Conservation (phyloP, 805 yeast species). For the Diddensiella santjacobensis region DNA sequence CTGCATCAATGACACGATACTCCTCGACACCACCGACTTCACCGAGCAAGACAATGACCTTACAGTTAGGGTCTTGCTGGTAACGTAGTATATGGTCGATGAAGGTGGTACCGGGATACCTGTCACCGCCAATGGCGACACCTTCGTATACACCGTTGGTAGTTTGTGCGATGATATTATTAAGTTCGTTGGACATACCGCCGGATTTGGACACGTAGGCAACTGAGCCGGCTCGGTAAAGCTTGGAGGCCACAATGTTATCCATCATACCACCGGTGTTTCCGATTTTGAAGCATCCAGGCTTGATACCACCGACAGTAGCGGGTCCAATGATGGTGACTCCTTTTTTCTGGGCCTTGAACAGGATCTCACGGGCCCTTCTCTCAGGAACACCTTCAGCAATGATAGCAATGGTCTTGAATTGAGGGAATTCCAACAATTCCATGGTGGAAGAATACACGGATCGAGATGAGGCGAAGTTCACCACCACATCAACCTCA, state of each 20-base stretch:
- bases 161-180: slow-evolving; percentile 43
- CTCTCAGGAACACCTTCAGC: slow-evolving; percentile 50
- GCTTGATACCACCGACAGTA: slow-evolving; percentile 48
- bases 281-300: slow-evolving; percentile 47
- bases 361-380: slow-evolving; percentile 44
- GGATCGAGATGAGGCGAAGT: slow-evolving; percentile 45
- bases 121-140: slow-evolving; percentile 70
- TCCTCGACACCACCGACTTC: slow-evolving; percentile 74
- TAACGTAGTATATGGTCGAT: slow-evolving; percentile 64
- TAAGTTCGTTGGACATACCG: slow-evolving; percentile 47
- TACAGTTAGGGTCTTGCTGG: slow-evolving; percentile 61
- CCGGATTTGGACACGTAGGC: slow-evolving; percentile 48
- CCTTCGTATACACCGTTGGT: slow-evolving; percentile 52
- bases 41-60: slow-evolving; percentile 62
- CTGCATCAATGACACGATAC: slow-evolving; percentile 67
- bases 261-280: slow-evolving; percentile 51
- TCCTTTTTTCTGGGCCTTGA: slow-evolving; percentile 42
- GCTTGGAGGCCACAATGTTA: slow-evolving; percentile 46
- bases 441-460: slow-evolving; percentile 47
- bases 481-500: slow-evolving; percentile 46
- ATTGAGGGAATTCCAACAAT: slow-evolving; percentile 43
- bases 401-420: slow-evolving; percentile 45
- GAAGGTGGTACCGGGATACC: slow-evolving; percentile 70
- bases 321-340: slow-evolving; percentile 48
- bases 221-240: slow-evolving; percentile 46